Conservation (phyloP, 2,329 filamentous ascomycete species). For the Chrysoporthe austroafricana region DNA sequence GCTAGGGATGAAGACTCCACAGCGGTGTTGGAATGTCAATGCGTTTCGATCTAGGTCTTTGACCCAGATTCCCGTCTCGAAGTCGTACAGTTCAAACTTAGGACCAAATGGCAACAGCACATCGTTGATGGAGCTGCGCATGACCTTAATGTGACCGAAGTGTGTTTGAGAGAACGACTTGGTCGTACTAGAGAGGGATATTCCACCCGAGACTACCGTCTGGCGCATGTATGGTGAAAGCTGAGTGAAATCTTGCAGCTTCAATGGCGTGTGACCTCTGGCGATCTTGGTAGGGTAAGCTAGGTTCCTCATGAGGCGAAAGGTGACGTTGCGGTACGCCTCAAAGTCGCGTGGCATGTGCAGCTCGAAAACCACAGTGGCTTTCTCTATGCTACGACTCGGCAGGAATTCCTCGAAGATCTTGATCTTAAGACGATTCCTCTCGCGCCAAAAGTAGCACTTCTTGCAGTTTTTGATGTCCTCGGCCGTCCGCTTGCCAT, state of each 20-base stretch:
- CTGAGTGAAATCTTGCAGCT: slow-evolving; percentile 31
- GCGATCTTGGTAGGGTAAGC: slow-evolving; percentile 28
- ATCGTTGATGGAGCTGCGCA: not conserved
- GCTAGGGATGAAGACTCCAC: slow-evolving; percentile 31
- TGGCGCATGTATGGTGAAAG: slow-evolving; percentile 22
- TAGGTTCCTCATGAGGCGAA: slow-evolving; percentile 40
- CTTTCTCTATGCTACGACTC: slow-evolving; percentile 26
- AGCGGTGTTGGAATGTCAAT: slow-evolving; percentile 52
- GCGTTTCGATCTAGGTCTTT: slow-evolving; percentile 4
- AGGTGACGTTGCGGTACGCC: slow-evolving; percentile 47
- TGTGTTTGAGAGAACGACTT: slow-evolving; percentile 26
- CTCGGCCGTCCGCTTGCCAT: slow-evolving; percentile 13
- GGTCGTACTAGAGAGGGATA: slow-evolving; percentile 4
- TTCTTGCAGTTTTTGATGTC: slow-evolving; percentile 21
- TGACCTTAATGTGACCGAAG: slow-evolving; percentile 11
- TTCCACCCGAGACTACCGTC: not conserved
- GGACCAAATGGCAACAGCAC: slow-evolving; percentile 15
- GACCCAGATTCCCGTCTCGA: slow-evolving; percentile 6
- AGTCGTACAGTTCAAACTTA: slow-evolving; percentile 13
- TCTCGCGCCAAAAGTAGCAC: slow-evolving; percentile 39
- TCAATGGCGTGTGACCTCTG: not conserved
- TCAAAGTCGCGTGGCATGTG: slow-evolving; percentile 40
- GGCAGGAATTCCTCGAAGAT: slow-evolving; percentile 48
- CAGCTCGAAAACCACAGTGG: slow-evolving; percentile 47
- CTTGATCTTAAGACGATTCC: slow-evolving; percentile 40